phyloP scores from a whole-genome alignment of 139 green algal species.

The Pseudopediastrum boryanum region DNA sequence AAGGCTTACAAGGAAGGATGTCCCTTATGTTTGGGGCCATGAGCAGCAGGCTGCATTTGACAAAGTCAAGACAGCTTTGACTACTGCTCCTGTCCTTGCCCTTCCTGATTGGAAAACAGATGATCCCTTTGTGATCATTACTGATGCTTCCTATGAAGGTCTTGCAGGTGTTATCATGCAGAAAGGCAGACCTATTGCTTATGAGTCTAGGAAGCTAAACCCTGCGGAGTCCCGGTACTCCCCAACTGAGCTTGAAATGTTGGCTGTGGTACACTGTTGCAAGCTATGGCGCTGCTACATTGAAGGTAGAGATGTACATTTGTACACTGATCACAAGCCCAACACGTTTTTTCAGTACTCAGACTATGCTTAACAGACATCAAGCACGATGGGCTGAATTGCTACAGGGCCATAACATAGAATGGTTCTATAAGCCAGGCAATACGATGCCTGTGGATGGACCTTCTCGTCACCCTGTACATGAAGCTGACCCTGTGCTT shows the following conservation, averaged over 20 bases:
- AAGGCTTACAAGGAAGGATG: conserved; percentile 34
- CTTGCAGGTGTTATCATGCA: not conserved
- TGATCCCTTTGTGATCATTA: not conserved
- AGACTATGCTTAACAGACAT: too few species aligned
- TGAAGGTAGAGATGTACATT: too few species aligned
- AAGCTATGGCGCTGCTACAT: too few species aligned
- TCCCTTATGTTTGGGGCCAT: conserved; percentile 24
- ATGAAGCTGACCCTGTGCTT: too few species aligned
- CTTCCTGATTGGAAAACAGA: conserved; percentile 17
- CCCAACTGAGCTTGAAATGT: conserved; percentile 31
- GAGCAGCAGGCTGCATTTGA: conserved; percentile 29
- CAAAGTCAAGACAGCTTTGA: conserved; percentile 29
- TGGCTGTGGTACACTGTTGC: too few species aligned
- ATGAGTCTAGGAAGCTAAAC: conserved; percentile 16
- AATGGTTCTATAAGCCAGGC: too few species aligned
- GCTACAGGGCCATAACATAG: too few species aligned
- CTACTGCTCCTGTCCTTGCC: conserved; percentile 21
- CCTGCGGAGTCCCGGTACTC: not conserved
- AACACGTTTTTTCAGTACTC: too few species aligned
- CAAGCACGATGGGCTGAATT: too few species aligned
- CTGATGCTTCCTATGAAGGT: not conserved
- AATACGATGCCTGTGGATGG: too few species aligned
- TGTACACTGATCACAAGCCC: too few species aligned
- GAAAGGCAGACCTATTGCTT: not conserved
- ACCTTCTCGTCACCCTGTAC: too few species aligned